Conservation (phyloP, 495 filamentous ascomycete genomes). For the Xylaria curta region DNA sequence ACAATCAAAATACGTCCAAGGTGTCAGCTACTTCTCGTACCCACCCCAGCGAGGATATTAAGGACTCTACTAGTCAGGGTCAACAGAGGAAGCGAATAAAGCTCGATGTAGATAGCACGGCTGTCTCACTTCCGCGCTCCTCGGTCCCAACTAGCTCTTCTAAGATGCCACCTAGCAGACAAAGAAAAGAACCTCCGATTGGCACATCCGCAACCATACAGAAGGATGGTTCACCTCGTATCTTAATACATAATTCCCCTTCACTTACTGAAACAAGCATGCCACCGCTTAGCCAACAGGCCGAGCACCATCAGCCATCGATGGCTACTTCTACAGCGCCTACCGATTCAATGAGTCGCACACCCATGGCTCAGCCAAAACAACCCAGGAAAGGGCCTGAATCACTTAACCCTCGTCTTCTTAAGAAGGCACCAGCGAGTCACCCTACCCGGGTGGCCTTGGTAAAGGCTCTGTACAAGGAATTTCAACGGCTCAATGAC, state of each 20-base stretch:
- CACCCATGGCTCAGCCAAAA: conserved; percentile 11
- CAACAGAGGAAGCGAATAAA: conserved; percentile 37
- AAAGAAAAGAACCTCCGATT: background rate
- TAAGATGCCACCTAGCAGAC: background rate
- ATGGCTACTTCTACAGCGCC: conserved; percentile 16
- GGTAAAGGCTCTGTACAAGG: conserved; percentile 74
- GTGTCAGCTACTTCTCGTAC: conserved; percentile 8
- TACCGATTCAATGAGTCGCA: conserved; percentile 1
- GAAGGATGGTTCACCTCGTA: background rate
- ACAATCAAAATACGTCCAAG: background rate
- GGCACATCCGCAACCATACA: conserved; percentile 1
- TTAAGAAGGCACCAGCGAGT: conserved; percentile 71
- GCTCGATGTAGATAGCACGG: conserved; percentile 23
- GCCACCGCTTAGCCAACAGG: background rate
- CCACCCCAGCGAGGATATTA: background rate
- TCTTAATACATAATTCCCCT: background rate
- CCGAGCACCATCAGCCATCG: conserved; percentile 1
- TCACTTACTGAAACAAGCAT: background rate
- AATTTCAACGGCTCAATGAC: conserved; percentile 75
- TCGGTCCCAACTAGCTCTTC: background rate
- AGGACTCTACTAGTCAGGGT: background rate
- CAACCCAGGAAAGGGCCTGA: conserved; percentile 43
- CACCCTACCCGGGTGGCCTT: conserved; percentile 72
- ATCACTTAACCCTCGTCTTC: conserved; percentile 79
- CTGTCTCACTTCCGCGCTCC: conserved; percentile 19